Percentiles rank a stretch among this genome's conserved stretches.
Conservation (phyloP, 306 rosid genomes). For the Comarum palustre region DNA sequence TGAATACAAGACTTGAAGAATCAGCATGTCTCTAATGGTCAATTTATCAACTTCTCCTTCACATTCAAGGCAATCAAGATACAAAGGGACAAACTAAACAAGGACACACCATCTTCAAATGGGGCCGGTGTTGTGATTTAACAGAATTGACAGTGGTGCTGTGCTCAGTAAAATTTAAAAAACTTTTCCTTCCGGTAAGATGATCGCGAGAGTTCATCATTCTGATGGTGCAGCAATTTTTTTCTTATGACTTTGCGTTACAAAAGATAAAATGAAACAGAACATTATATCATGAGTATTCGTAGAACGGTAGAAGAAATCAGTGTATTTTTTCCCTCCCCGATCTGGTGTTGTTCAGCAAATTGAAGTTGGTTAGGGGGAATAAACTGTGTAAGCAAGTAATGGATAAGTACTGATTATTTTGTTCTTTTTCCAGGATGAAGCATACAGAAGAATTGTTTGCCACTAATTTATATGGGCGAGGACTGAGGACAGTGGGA, state of each 20-base stretch:
- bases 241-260: too few relatives aligned
- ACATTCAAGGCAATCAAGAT: background rate
- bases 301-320: background rate
- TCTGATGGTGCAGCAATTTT: background rate
- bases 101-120: background rate
- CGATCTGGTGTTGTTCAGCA: background rate
- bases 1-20: background rate
- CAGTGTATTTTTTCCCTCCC: background rate
- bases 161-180: background rate
- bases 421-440: background rate
- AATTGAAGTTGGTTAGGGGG: background rate
- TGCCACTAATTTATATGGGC: constrained; percentile 3
- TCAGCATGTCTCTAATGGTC: background rate
- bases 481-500: constrained; percentile 2
- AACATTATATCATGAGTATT: background rate
- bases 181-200: background rate
- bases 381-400: background rate
- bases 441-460: background rate
- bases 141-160: constrained; percentile 1
- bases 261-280: background rate
- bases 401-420: constrained; percentile 5
- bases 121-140: background rate
- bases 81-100: background rate
- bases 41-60: background rate
- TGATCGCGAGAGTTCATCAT: background rate